Percentiles rank a stretch among this genome's conserved stretches.
Conservation (phyloP, 192 early-diverging fungal genomes). For the Oehlia diaphana region DNA sequence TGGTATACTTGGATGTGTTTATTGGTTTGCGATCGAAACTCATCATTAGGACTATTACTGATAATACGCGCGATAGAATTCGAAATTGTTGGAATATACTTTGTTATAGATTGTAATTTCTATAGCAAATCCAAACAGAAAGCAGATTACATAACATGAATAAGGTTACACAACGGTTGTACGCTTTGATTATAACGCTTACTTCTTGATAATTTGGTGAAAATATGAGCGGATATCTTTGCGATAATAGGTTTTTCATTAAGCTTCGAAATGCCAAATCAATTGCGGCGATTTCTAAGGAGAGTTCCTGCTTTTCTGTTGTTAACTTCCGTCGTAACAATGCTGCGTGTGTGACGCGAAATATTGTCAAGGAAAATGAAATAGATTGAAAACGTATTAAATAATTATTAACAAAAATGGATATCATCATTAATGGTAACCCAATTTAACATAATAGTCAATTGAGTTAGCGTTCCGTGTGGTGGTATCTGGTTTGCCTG, state of each 20-base stretch:
- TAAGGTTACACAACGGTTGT: neutral
- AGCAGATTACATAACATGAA: neutral
- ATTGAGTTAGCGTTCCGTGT: conserved; percentile 3
- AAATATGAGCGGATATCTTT: conserved; percentile 23
- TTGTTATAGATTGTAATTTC: conserved; percentile 15
- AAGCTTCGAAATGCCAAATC: conserved; percentile 24
- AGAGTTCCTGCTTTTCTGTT: neutral
- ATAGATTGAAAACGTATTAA: neutral
- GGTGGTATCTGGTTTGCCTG: neutral
- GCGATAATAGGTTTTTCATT: conserved; percentile 12
- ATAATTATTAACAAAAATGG: neutral
- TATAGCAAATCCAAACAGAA: neutral
- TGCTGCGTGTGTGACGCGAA: conserved; percentile 23
- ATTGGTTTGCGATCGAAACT: conserved; percentile 11
- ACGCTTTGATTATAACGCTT: neutral
- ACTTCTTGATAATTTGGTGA: conserved; percentile 12
- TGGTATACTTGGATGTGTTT: neutral
- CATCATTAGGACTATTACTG: neutral
- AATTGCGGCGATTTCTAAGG: conserved; percentile 25
- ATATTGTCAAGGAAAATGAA: conserved; percentile 8
- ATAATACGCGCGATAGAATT: conserved; percentile 25
- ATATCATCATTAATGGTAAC: conserved; percentile 23
- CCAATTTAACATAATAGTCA: conserved; percentile 25
- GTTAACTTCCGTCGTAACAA: neutral
- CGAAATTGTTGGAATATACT: conserved; percentile 21